Evolutionary conservation across 768 basidiomycete species (phyloP).

Genomic region (Lactarius trivialis): DNA sequence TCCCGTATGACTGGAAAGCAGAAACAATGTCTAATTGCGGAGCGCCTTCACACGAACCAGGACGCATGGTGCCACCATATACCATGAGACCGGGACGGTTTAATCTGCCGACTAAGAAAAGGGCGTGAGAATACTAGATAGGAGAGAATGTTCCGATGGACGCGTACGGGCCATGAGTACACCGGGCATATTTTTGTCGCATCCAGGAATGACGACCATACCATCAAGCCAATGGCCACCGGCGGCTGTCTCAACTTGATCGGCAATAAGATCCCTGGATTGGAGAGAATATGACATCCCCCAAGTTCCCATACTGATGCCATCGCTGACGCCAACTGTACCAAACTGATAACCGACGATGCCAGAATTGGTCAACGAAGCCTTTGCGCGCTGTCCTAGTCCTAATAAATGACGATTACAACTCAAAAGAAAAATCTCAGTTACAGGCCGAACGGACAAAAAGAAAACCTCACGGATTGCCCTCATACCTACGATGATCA

Average conservation of each 20-base stretch:
- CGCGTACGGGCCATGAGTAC: constrained; percentile 90
- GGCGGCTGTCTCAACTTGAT: constrained; percentile 92
- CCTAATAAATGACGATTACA: constrained; percentile 92
- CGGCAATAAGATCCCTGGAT: constrained; percentile 95
- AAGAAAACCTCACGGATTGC: constrained; percentile 75
- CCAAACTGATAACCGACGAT: constrained; percentile 97
- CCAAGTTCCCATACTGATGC: constrained; percentile 94
- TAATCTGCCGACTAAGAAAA: constrained; percentile 70
- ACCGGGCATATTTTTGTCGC: constrained; percentile 99
- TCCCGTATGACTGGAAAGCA: constrained; percentile 96
- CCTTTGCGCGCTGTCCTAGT: constrained; percentile 81
- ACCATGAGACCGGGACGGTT: constrained; percentile 98
- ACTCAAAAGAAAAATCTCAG: constrained; percentile 36
- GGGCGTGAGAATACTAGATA: background rate
- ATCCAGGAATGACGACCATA: constrained; percentile 95
- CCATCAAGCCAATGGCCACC: constrained; percentile 98
- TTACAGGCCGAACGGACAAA: background rate
- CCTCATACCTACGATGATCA: constrained; percentile 75
- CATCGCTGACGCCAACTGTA: constrained; percentile 95
- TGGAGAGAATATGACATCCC: constrained; percentile 97
- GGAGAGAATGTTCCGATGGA: constrained; percentile 5
- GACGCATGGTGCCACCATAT: constrained; percentile 91
- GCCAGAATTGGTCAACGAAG: constrained; percentile 60
- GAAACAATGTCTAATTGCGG: constrained; percentile 93
- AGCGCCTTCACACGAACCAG: constrained; percentile 84